Evolutionary conservation across 768 basidiomycete species (phyloP).

Genomic region (Tricholoma bakamatsutake): DNA sequence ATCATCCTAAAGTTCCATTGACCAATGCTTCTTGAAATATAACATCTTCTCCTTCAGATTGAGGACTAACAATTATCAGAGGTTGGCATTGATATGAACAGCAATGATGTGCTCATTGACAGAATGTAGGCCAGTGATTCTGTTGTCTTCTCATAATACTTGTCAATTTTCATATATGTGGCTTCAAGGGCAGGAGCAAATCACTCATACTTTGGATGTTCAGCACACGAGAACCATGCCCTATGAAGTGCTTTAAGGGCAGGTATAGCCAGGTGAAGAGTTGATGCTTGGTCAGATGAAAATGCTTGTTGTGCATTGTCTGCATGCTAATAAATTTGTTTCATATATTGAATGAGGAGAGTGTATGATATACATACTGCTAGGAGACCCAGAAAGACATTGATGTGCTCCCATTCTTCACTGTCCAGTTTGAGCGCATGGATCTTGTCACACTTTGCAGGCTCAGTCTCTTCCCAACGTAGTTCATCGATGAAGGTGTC

Average conservation of each 20-base stretch:
- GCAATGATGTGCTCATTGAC: too few species aligned
- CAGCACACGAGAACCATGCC: background rate
- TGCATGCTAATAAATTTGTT: background rate
- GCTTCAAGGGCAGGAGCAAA: conserved; percentile 4
- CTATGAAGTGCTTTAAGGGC: too few species aligned
- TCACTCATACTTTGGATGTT: conserved; percentile 10
- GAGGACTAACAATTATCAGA: conserved; percentile 14
- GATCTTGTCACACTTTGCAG: conserved; percentile 19
- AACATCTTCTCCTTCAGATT: conserved; percentile 18
- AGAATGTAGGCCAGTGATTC: too few species aligned
- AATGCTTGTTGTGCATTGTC: conserved; percentile 7
- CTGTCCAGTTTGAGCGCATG: conserved; percentile 4
- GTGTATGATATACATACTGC: conserved; percentile 11
- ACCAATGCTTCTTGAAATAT: conserved; percentile 24
- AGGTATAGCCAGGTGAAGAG: too few species aligned
- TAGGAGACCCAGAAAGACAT: too few species aligned
- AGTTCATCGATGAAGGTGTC: conserved; percentile 21
- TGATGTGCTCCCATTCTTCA: too few species aligned
- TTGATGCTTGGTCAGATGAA: background rate
- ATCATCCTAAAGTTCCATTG: conserved; percentile 9
- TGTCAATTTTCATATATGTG: too few species aligned
- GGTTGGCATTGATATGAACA: too few species aligned
- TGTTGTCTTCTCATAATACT: too few species aligned
- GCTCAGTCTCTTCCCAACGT: conserved; percentile 12
- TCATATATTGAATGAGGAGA: background rate